Evolutionary conservation across 805 yeast species (phyloP).

Genomic region (Monosporozyma siamensis): DNA sequence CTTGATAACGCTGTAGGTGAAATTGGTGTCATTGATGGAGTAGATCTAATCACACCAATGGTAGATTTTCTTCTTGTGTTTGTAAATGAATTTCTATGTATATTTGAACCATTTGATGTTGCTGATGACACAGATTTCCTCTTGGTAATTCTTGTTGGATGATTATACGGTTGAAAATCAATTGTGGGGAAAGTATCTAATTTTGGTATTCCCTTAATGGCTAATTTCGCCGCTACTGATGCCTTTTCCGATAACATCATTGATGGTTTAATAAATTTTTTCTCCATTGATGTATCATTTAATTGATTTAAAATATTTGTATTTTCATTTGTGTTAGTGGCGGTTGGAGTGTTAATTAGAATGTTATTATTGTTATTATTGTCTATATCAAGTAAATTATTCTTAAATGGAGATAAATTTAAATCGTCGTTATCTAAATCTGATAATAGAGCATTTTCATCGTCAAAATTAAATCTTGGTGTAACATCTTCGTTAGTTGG

Average conservation of each 20-base stretch:
- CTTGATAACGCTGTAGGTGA: not conserved
- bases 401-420: not conserved
- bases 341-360: not conserved
- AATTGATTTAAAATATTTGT: not conserved
- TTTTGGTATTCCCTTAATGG: slow-evolving; percentile 19
- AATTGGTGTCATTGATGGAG: not conserved
- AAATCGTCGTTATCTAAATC: slow-evolving; percentile 3
- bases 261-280: slow-evolving; percentile 23
- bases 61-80: slow-evolving; percentile 9
- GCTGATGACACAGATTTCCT: slow-evolving; percentile 8
- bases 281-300: slow-evolving; percentile 1
- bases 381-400: not conserved
- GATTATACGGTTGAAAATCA: slow-evolving; percentile 7
- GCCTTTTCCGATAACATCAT: slow-evolving; percentile 23
- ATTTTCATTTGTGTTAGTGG: not conserved
- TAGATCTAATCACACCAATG: slow-evolving; percentile 7
- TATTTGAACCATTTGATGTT: not conserved
- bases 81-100: not conserved
- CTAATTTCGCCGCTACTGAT: slow-evolving; percentile 21
- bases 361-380: not conserved
- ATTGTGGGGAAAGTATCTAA: slow-evolving; percentile 11
- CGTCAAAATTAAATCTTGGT: not conserved
- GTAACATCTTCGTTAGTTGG: not conserved
- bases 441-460: slow-evolving; percentile 8
- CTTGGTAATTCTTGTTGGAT: slow-evolving; percentile 8